Conservation (phyloP, 768 basidiomycete species). For the Favolaschia claudopus region DNA sequence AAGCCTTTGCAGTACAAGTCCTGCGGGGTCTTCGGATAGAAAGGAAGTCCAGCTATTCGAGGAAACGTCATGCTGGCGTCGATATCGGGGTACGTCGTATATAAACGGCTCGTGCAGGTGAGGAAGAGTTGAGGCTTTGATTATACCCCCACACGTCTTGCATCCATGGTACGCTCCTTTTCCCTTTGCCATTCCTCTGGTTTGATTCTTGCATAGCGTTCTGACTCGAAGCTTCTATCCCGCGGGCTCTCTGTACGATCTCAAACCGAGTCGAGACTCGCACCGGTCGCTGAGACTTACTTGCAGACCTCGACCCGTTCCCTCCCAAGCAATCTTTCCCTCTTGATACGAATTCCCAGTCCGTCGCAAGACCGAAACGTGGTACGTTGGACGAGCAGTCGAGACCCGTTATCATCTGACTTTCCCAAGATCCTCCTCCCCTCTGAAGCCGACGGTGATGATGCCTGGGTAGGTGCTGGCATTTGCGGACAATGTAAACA, state of each 20-base stretch:
- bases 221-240: not conserved
- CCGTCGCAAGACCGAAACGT: not conserved
- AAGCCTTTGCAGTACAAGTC: not conserved
- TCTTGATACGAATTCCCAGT: conserved; percentile 9
- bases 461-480: not conserved
- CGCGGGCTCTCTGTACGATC: not conserved
- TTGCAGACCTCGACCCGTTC: not conserved
- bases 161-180: not conserved
- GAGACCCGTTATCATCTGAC: not conserved
- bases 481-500: not conserved
- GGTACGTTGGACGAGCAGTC: not conserved
- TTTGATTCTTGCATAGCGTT: not conserved
- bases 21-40: conserved; percentile 8
- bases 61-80: conserved; percentile 8
- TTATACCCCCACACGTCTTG: not conserved
- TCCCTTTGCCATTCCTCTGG: not conserved
- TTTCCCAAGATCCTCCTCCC: conserved; percentile 2
- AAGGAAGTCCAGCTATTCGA: conserved; percentile 5
- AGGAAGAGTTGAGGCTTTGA: not conserved
- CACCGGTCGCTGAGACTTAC: not conserved
- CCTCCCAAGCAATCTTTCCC: not conserved
- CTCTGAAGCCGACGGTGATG: not conserved
- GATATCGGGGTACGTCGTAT: not conserved
- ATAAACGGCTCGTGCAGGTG: not conserved
- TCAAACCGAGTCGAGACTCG: not conserved